Conservation (phyloP, 2,329 filamentous ascomycete genomes). For the Venturia oleaginea region DNA sequence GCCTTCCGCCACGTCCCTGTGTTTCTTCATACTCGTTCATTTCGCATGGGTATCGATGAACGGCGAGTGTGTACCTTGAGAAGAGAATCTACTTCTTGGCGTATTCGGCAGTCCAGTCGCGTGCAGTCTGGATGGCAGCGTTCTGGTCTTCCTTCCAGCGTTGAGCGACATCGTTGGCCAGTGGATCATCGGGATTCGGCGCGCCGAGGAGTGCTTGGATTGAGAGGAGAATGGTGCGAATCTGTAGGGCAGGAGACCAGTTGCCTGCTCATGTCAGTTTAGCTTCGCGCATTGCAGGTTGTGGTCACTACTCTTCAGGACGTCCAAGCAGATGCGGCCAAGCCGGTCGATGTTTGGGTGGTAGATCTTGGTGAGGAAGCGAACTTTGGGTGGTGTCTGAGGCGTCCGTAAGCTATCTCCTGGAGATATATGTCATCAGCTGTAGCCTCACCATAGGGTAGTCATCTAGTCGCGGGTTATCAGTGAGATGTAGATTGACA, state of each 20-base stretch:
- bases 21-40: not conserved
- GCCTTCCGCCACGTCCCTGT: not conserved
- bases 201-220: constrained; percentile 95
- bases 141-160: constrained; percentile 95
- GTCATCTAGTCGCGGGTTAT: constrained; percentile 50
- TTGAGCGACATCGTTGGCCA: constrained; percentile 95
- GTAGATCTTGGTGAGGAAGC: constrained; percentile 98
- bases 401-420: not conserved
- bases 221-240: constrained; percentile 94
- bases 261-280: constrained; percentile 55
- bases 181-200: constrained; percentile 95
- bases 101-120: constrained; percentile 82
- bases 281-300: not conserved
- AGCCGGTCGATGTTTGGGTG: constrained; percentile 98
- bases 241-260: constrained; percentile 97
- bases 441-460: constrained; percentile 66
- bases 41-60: not conserved
- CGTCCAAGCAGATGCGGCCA: constrained; percentile 92
- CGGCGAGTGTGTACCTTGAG: not conserved
- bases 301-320: constrained; percentile 69
- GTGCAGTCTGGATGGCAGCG: constrained; percentile 83
- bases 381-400: constrained; percentile 83
- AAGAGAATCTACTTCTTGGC: constrained; percentile 41
- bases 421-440: not conserved
- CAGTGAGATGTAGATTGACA: not conserved